Percentiles rank a stretch among this genome's conserved stretches.
These are phyloP conservation scores for Miscanthus lutarioriparius DNA, from an alignment of 176 grass and related monocot genomes.

Conservation along the genomic window DNA sequence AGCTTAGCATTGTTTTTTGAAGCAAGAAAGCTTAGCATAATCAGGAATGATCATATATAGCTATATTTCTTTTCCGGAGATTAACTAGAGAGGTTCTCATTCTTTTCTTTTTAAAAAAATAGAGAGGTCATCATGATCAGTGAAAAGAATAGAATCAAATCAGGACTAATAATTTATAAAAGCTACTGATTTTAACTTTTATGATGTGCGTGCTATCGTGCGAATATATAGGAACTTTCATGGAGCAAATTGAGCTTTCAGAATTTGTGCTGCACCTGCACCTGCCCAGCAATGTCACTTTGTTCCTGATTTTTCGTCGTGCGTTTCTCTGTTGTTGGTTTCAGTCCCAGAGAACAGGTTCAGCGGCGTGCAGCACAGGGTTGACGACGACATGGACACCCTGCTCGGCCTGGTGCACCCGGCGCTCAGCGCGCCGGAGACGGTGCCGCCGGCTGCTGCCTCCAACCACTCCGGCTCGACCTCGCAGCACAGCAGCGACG, in stretches of 20 bases:
- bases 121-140: constrained; percentile 4
- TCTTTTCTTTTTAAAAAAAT: background rate
- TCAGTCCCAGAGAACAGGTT: constrained; percentile 32
- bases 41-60: constrained; percentile 28
- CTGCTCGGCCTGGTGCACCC: constrained; percentile 48
- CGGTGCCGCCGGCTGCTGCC: background rate
- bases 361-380: background rate
- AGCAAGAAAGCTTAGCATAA: constrained; percentile 18
- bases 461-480: constrained; percentile 33
- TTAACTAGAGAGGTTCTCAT: constrained; percentile 1
- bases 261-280: background rate
- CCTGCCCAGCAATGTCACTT: background rate
- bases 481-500: constrained; percentile 29
- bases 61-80: constrained; percentile 4
- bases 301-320: background rate
- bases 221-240: background rate
- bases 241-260: background rate
- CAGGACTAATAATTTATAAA: background rate
- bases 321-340: background rate
- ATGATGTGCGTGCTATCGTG: background rate
- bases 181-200: background rate
- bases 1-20: background rate
- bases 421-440: background rate
- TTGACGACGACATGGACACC: constrained; percentile 22
- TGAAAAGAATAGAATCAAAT: constrained; percentile 36